Percentiles rank a stretch among this genome's conserved stretches.
Conservation (phyloP, 352 stramenopile species). For the Phytophthora syringae region DNA sequence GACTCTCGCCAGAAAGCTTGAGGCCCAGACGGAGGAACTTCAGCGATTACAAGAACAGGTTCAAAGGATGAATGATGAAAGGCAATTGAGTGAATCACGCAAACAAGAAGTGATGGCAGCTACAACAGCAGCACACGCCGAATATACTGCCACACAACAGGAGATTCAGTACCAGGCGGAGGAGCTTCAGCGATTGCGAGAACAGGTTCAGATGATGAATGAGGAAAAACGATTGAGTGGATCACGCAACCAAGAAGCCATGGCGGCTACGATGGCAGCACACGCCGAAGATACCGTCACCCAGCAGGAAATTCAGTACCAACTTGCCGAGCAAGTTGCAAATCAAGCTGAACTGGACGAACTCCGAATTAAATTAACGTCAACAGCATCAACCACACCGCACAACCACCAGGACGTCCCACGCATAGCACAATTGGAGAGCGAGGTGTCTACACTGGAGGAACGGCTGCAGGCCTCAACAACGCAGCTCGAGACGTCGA, state of each 20-base stretch:
- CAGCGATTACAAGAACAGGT: conserved; percentile 30
- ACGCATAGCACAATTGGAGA: neutral
- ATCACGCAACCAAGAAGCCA: conserved; percentile 27
- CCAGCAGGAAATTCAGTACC: conserved; percentile 26
- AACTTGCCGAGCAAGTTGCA: conserved; percentile 26
- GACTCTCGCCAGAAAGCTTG: conserved; percentile 24
- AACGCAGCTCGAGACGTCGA: conserved; percentile 24
- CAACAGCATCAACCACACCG: neutral
- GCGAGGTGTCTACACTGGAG: neutral
- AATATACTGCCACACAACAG: conserved; percentile 19
- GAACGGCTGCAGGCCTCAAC: conserved; percentile 5
- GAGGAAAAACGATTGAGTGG: conserved; percentile 30
- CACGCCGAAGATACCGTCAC: conserved; percentile 19
- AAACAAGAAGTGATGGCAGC: conserved; percentile 23
- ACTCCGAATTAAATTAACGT: conserved; percentile 1
- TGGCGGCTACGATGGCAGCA: conserved; percentile 11
- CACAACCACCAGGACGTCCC: conserved; percentile 2
- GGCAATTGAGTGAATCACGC: conserved; percentile 16
- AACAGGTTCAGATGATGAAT: conserved; percentile 34
- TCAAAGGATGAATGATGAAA: conserved; percentile 39
- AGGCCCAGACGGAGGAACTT: conserved; percentile 26
- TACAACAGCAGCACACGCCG: conserved; percentile 9
- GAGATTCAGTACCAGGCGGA: conserved; percentile 26
- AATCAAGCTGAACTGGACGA: conserved; percentile 16
- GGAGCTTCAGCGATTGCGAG: conserved; percentile 27